These are phyloP conservation scores for Magnolia sinica DNA, from an alignment of 164 flowering plant genomes.

Conservation along the genomic window DNA sequence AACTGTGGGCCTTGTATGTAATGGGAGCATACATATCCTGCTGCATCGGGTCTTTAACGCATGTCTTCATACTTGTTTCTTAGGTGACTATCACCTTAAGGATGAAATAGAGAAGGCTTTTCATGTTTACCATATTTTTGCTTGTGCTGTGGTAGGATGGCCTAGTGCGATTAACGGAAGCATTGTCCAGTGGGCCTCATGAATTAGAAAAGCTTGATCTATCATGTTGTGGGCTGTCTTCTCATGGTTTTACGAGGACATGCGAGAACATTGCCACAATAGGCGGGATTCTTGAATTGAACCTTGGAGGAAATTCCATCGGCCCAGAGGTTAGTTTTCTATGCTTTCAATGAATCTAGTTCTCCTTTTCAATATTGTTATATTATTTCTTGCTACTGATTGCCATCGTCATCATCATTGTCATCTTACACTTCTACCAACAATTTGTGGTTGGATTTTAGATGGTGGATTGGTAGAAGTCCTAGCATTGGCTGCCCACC, in stretches of 20 bases:
- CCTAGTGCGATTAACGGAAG: conserved; percentile 54
- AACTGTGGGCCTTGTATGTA: background rate
- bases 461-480: background rate
- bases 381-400: background rate
- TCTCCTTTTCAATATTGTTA: too few relatives aligned
- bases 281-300: conserved; percentile 58
- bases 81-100: background rate
- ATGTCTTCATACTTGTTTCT: background rate
- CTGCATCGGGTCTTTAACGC: background rate
- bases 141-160: conserved; percentile 47
- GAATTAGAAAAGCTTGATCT: conserved; percentile 75
- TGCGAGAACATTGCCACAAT: conserved; percentile 24
- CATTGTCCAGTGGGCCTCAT: conserved; percentile 46
- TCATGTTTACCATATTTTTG: conserved; percentile 2
- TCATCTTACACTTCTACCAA: background rate
- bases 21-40: background rate
- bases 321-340: conserved; percentile 45
- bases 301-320: conserved; percentile 70
- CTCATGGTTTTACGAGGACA: conserved; percentile 32
- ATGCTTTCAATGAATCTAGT: too few relatives aligned
- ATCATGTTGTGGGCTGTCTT: conserved; percentile 62
- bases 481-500: too few relatives aligned
- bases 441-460: background rate
- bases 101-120: background rate
- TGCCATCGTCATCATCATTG: background rate